Evolutionary conservation across 768 basidiomycete species (phyloP).

Genomic region (Kwoniella botswanensis): DNA sequence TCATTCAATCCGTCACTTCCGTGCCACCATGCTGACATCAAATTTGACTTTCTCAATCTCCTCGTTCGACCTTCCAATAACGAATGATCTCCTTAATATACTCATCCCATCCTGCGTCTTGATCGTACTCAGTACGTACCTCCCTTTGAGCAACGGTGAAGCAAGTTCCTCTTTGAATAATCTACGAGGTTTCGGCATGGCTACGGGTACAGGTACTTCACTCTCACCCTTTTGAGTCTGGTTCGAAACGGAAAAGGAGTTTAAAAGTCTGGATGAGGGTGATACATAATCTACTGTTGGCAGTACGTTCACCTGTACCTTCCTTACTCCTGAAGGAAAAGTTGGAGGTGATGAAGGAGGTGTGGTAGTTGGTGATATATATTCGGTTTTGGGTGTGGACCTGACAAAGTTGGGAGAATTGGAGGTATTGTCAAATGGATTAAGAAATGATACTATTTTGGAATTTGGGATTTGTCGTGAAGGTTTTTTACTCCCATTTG

Average conservation of each 20-base stretch:
- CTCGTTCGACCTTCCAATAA: neutral
- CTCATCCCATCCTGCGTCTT: neutral
- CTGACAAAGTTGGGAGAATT: neutral
- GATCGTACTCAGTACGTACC: neutral
- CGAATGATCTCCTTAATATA: neutral
- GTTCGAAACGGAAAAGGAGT: neutral
- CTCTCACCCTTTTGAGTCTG: neutral
- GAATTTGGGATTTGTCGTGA: neutral
- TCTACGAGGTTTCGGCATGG: neutral
- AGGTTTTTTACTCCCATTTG: neutral
- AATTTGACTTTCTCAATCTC: neutral
- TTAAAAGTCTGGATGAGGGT: neutral
- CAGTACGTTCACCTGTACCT: neutral
- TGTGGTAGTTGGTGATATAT: neutral
- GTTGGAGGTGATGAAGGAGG: neutral
- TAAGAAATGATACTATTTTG: neutral
- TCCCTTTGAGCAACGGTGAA: neutral
- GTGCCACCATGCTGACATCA: neutral
- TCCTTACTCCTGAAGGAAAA: neutral
- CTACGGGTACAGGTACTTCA: neutral
- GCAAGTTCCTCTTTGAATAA: conserved; percentile 1
- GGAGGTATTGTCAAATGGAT: neutral
- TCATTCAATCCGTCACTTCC: too few relatives aligned
- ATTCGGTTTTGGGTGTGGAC: neutral
- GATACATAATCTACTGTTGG: neutral